A percentile compares a stretch with the other conserved stretches of the same genome.
These are phyloP conservation scores for Aspergillus asperescens DNA, from an alignment of 495 filamentous ascomycete genomes.

Conservation along the genomic window DNA sequence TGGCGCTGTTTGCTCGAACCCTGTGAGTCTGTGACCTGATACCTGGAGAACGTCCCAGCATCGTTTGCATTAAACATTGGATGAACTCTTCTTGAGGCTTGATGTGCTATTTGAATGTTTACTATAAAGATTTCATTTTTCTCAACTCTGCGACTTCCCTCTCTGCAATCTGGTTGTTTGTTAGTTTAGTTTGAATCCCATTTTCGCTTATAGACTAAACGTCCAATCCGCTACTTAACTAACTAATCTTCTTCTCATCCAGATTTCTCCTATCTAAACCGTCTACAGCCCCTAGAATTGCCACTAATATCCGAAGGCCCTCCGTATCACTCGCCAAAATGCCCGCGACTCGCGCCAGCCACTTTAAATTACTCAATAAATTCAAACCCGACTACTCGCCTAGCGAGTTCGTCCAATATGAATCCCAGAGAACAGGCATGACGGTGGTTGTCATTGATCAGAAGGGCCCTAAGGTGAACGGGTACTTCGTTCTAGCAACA, in stretches of 20 bases:
- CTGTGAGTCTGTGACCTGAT: constrained; percentile 27
- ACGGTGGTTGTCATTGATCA: constrained; percentile 85
- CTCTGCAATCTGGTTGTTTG: not conserved
- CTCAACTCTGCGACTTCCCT: not conserved
- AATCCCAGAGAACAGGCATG: constrained; percentile 85
- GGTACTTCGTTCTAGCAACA: constrained; percentile 91
- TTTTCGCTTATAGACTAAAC: not conserved
- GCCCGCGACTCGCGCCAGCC: constrained; percentile 35
- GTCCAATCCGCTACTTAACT: not conserved
- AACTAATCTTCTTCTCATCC: constrained; percentile 1
- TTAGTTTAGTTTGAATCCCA: not conserved
- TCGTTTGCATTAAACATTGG: not conserved
- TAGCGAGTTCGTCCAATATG: constrained; percentile 80
- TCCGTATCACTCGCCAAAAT: constrained; percentile 32
- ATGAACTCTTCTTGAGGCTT: not conserved
- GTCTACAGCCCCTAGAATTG: constrained; percentile 14
- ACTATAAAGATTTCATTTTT: not conserved
- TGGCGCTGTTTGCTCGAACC: constrained; percentile 26
- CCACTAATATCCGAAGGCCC: constrained; percentile 8
- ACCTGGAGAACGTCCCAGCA: not conserved
- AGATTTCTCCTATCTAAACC: constrained; percentile 11
- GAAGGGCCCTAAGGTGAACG: constrained; percentile 87
- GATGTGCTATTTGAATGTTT: not conserved
- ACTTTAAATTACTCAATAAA: constrained; percentile 77
- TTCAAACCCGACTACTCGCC: constrained; percentile 88